Base-by-base conservation (phyloP, 768 basidiomycete species). In the Lentinula sp. region DNA sequence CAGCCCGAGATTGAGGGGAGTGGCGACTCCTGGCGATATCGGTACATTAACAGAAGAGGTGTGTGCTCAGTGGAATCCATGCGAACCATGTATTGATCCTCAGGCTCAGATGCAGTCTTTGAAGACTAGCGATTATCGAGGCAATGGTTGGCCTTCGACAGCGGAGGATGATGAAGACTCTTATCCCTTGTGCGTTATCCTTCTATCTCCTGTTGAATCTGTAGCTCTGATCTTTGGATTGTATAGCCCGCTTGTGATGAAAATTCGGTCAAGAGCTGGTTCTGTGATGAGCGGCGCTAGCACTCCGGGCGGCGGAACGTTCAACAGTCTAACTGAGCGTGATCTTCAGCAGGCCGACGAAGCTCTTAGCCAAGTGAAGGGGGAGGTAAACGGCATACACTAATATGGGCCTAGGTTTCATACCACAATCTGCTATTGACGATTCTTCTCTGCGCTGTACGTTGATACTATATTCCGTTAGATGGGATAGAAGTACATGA, bases 1-100 rank as follows among this genome's bases (percentile, higher is more conserved):
- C 2, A 93, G 91, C 71, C 97, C 97, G 18, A 81, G 89, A 66
- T 81, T 91, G 75, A 82, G 86, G 10, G 97, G 96, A 3, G 75
- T 84, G 61, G 92, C 91, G 67, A 99, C 97, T 0, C 96, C 96
- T 0, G 95, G 95, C 6, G 94, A 97, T 76, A 80, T 96, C 64
- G 94, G 91, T 16, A 96, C 94, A 31, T 76, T 95, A 46, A 93
- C 91, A 0, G 90, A 93, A 73, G 88, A 92, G 78, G 89, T 89
- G 79, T 67, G 18, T 49, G 18, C 3, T 18, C 1, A 32, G 35
- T 40, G 16, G 11, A 23, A 35, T 43, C 63, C 15, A 59, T 35
- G 21, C 63, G 40, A 48, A n/a, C 35, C 16, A 34, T 48, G 23
- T 11, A 48, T 40, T 13, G 40, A 61, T 13, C 63, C 52, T 61